Evolutionary conservation across 2,329 filamentous ascomycete genomes (phyloP).

Genomic region (Graphium sp.): DNA sequence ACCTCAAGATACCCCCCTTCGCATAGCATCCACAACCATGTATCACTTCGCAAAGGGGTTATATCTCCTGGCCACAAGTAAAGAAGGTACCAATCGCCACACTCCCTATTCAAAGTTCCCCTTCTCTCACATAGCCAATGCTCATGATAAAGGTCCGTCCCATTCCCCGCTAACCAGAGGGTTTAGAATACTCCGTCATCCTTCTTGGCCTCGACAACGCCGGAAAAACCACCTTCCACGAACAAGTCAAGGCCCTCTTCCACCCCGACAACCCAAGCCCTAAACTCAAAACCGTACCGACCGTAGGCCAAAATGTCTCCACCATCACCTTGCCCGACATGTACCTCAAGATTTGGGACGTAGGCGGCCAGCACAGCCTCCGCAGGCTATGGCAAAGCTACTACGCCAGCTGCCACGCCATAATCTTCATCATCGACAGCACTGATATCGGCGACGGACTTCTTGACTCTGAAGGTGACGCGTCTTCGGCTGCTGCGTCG

Average conservation of each 20-base stretch:
- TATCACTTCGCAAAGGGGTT: slow-evolving; percentile 93
- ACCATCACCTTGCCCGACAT: slow-evolving; percentile 83
- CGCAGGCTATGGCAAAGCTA: slow-evolving; percentile 92
- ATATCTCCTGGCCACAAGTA: slow-evolving; percentile 89
- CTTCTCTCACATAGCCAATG: too few relatives aligned
- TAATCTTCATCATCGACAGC: slow-evolving; percentile 94
- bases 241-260: slow-evolving; percentile 87
- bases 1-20: neutral
- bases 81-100: slow-evolving; percentile 52
- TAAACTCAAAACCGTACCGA: slow-evolving; percentile 79
- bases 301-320: slow-evolving; percentile 91
- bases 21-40: slow-evolving; percentile 35
- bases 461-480: slow-evolving; percentile 21
- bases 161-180: slow-evolving; percentile 3
- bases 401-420: slow-evolving; percentile 85
- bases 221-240: slow-evolving; percentile 94
- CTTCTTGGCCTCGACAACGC: slow-evolving; percentile 96
- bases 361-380: slow-evolving; percentile 81
- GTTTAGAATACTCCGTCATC: slow-evolving; percentile 83
- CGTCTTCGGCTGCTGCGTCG: slow-evolving; percentile 5
- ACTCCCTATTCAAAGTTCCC: slow-evolving; percentile 3
- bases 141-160: too few relatives aligned
- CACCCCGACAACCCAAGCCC: slow-evolving; percentile 42
- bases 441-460: slow-evolving; percentile 80
- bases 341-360: slow-evolving; percentile 98